Conservation (phyloP, 2,329 filamentous ascomycete genomes). For the Colletotrichum acutatum region DNA sequence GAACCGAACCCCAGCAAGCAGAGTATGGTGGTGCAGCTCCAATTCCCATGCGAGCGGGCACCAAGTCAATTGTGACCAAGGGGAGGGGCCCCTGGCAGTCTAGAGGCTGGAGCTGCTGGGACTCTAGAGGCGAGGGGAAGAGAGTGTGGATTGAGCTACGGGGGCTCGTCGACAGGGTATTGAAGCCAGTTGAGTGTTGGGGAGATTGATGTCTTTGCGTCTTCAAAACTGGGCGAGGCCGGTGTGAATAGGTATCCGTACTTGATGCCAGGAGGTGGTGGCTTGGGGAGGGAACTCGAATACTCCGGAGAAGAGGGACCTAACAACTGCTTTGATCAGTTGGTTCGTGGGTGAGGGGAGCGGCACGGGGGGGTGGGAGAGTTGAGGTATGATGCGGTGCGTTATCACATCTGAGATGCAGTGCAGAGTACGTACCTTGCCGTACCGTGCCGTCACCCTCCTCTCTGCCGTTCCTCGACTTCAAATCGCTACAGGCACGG, state of each 20-base stretch:
- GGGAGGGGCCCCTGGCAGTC: constrained; percentile 4
- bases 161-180: neutral
- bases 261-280: too few species aligned
- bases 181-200: neutral
- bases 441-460: neutral
- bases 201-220: neutral
- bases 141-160: neutral
- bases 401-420: constrained; percentile 33
- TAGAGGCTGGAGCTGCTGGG: constrained; percentile 1
- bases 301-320: neutral
- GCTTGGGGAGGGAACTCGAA: neutral
- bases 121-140: constrained; percentile 14
- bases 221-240: neutral
- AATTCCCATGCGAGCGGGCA: constrained; percentile 26
- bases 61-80: neutral
- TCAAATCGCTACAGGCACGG: neutral
- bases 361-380: constrained; percentile 13
- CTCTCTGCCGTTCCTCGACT: neutral
- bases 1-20: constrained; percentile 12
- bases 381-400: constrained; percentile 6
- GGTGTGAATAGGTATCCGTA: neutral
- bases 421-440: constrained; percentile 11
- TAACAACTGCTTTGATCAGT: constrained; percentile 4
- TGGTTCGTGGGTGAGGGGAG: constrained; percentile 23
- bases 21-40: neutral